Evolutionary conservation across 495 filamentous ascomycete species (phyloP).

Genomic region (Annulohypoxylon nitens): DNA sequence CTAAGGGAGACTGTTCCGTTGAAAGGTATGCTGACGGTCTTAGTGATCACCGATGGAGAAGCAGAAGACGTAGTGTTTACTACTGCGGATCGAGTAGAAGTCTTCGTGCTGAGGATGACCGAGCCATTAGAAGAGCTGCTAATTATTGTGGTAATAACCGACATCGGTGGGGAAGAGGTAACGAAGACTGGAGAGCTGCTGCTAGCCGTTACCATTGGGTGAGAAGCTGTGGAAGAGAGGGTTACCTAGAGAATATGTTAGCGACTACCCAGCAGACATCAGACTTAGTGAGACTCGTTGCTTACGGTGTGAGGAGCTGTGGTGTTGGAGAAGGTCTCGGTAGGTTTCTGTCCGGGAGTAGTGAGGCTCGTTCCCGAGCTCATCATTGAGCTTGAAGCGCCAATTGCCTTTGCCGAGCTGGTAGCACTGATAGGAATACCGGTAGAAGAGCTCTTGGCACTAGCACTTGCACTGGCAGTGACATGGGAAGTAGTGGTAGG

Average conservation of each 20-base stretch:
- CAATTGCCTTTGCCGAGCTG: conserved; percentile 1
- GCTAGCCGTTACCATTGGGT: neutral
- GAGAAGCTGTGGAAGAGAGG: conserved; percentile 4
- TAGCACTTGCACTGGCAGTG: neutral
- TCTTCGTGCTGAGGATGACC: neutral
- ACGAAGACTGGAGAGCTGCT: neutral
- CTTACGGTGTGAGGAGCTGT: conserved; percentile 34
- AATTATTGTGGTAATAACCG: neutral
- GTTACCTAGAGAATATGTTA: conserved; percentile 21
- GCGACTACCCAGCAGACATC: neutral
- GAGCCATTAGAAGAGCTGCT: conserved; percentile 4
- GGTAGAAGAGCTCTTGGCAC: conserved; percentile 1
- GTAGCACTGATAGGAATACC: conserved; percentile 8
- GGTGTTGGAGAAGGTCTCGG: conserved; percentile 2
- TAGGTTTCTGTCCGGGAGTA: conserved; percentile 4
- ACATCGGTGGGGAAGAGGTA: neutral
- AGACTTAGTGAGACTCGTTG: neutral
- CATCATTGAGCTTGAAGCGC: neutral
- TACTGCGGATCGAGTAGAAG: neutral
- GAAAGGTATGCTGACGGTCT: neutral
- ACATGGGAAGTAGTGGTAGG: conserved; percentile 2
- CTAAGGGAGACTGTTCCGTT: neutral
- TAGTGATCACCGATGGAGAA: neutral
- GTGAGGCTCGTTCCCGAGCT: conserved; percentile 1
- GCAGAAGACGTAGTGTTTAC: neutral